Evolutionary conservation across 2,329 filamentous ascomycete genomes (phyloP).

Genomic region (Pyrenochaeta sp.): DNA sequence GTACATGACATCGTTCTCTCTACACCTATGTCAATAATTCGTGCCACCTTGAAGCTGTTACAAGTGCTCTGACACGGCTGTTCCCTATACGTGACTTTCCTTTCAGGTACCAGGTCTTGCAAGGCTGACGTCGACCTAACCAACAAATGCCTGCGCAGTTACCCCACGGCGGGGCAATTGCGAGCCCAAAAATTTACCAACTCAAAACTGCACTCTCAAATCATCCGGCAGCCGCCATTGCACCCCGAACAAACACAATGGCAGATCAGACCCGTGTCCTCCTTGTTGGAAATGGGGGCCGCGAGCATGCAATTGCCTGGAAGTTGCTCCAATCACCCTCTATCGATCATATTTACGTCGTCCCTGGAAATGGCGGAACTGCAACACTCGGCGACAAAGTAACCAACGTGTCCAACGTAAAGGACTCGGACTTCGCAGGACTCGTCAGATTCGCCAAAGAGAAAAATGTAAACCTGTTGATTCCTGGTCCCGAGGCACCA

Average conservation of each 20-base stretch:
- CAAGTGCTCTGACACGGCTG: too few relatives aligned
- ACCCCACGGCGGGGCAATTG: conserved; percentile 30
- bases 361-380: conserved; percentile 83
- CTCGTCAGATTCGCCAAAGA: conserved; percentile 79
- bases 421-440: conserved; percentile 77
- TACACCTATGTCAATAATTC: too few relatives aligned
- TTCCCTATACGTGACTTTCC: too few relatives aligned
- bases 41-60: too few relatives aligned
- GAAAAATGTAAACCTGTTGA: conserved; percentile 79
- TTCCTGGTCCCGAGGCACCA: conserved; percentile 93
- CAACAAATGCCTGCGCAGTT: conserved; percentile 18
- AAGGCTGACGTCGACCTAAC: conserved; percentile 28
- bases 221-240: conserved; percentile 3
- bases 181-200: conserved; percentile 26
- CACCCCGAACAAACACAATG: conserved; percentile 24
- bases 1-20: not conserved
- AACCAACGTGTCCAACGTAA: conserved; percentile 73
- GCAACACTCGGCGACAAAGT: conserved; percentile 60
- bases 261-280: conserved; percentile 62
- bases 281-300: conserved; percentile 90
- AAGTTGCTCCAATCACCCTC: conserved; percentile 84
- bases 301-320: conserved; percentile 95
- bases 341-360: conserved; percentile 76
- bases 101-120: not conserved
- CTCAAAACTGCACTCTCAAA: not conserved